Base-by-base conservation (phyloP, 306 rosid species). In the Alnus rubra region DNA sequence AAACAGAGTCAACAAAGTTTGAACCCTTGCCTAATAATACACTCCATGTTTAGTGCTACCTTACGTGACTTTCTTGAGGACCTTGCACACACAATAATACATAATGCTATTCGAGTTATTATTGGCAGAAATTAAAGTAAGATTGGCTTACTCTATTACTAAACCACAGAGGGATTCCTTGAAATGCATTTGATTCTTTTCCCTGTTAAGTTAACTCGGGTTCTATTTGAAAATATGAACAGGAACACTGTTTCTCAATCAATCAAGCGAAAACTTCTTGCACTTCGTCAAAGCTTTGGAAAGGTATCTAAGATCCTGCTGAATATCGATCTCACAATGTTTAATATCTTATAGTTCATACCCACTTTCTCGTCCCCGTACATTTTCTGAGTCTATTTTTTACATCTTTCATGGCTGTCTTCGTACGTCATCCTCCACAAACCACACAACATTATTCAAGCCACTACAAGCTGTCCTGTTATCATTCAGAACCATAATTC, bases 11-110 rank as follows among this genome's bases (percentile, higher is more conserved):
- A 23, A 23, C 28, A 23, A 23, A 23, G 28, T 23, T 23, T 23
- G 28, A 23, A 23, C 28, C 28, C 28, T 23, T 23, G 28, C 28
- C 28, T 23, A 23, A 88, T 95, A 58, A 82, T 88, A 63, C 94
- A 93, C 80, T 88, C 97, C 47, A 80, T 95, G 82, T 95, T 93
- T 83, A 92, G 98, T 83, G 98, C 99, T 81, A 92, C 98, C 78
- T 82, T 95, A 73, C 98, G 98, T 76, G 99, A 95, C 86, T 90
- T 80, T 78, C 93, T 95, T 77, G 99, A 95, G 83, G 98, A 93
- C 75, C 90, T 88, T 80, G 99, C 98, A 68, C 89, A 97, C 52
- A 92, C 92, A 31, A 91, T 91, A 76, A 93, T 95, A 98, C 99
- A 92, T 84, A 97, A 95, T 86, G 96, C 98, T 50, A 92, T 93